Base-by-base conservation (phyloP, 1,284 basidiomycete genomes). In the Ceratobasidium sp. region DNA sequence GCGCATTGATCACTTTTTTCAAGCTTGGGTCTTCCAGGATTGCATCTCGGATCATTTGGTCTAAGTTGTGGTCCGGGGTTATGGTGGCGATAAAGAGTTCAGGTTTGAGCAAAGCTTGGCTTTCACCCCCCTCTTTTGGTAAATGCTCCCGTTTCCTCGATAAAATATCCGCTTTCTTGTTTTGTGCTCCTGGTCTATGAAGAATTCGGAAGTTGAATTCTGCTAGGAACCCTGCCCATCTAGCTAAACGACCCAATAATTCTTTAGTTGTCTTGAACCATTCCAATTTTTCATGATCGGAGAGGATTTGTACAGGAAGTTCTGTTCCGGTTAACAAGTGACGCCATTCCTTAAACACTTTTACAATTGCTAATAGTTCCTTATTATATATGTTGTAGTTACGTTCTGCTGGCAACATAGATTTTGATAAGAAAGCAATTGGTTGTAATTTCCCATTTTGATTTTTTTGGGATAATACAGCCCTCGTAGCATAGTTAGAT, bases 201-300 rank as follows among this genome's bases (percentile, higher is more conserved):
- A n/a, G n/a, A n/a, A n/a, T n/a, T n/a, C n/a, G 65, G 23, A 64
- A 23, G 42, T 64, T 13, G 3, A 45, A 20, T 64, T 17, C 17
- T 4, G 5, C 20, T 45, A 20, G 20, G n/a, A 45, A 26, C 20
- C 61, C 26, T 23, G n/a, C n/a, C 61, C 61, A 64, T 3, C 61
- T 2, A 3, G 39, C 10, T n/a, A n/a, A n/a, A 3, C 23, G 61
- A 17, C 31, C 67, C 0, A 79, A 73, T 11, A 81, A 75, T 8
- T 77, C 51, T n/a, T 78, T 76, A 10, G 78, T 31, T 6, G 3
- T 54, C 33, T n/a, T n/a, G n/a, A n/a, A n/a, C n/a, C n/a, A n/a
- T n/a, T n/a, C n/a, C n/a, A n/a, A n/a, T n/a, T n/a, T 54, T 13
- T 37, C 37, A 23, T 69, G 67, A 13, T 69, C 67, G 0, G 28